Evolutionary conservation across 352 stramenopile species (phyloP).

Genomic region (Saprolegnia diclina): DNA sequence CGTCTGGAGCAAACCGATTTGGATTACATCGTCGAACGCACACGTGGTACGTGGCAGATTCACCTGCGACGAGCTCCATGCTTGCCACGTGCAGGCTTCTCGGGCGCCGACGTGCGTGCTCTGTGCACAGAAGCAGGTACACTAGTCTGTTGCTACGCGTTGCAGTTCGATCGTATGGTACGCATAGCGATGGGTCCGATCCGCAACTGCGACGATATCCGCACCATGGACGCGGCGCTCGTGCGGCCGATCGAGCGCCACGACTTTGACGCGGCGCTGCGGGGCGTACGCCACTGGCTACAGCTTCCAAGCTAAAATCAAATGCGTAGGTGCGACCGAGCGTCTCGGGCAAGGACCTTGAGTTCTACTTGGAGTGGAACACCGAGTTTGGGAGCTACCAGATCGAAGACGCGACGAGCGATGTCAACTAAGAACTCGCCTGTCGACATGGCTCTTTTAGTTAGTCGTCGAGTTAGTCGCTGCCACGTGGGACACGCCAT

Average conservation of each 20-base stretch:
- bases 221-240: constrained; percentile 83
- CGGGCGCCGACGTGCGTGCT: constrained; percentile 95
- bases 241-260: constrained; percentile 92
- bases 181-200: constrained; percentile 94
- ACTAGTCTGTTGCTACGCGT: neutral
- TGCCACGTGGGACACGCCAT: neutral
- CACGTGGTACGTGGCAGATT: constrained; percentile 46
- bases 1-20: constrained; percentile 84
- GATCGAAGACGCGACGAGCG: constrained; percentile 39
- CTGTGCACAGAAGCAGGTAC: constrained; percentile 91
- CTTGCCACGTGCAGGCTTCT: constrained; percentile 78
- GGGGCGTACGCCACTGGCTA: constrained; percentile 50
- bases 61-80: neutral
- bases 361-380: constrained; percentile 91
- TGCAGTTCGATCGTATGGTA: neutral
- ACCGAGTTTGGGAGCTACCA: constrained; percentile 88
- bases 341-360: constrained; percentile 91
- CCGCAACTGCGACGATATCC: constrained; percentile 67
- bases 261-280: constrained; percentile 94
- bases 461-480: neutral
- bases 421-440: constrained; percentile 19
- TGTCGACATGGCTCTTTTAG: neutral
- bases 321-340: constrained; percentile 88
- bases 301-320: neutral
- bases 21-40: constrained; percentile 77